Conservation (phyloP, 495 filamentous ascomycete species). For the Xylaria intraflava region DNA sequence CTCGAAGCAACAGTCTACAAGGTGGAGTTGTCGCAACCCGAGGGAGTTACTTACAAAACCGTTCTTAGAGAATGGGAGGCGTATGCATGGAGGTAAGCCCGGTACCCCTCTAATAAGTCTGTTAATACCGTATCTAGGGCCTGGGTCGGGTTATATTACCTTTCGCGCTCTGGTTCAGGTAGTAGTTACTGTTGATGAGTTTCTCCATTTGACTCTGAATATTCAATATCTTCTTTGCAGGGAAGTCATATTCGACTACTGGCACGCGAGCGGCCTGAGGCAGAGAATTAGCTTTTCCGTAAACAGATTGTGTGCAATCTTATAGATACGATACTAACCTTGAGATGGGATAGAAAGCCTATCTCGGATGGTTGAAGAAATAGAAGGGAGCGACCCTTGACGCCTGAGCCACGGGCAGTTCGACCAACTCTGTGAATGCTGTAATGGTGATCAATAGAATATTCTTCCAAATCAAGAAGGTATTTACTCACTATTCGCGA, state of each 20-base stretch:
- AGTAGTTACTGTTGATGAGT: constrained; percentile 90
- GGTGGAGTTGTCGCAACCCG: background rate
- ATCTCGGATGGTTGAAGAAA: constrained; percentile 91
- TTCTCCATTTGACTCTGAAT: constrained; percentile 95
- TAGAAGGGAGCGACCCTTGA: constrained; percentile 77
- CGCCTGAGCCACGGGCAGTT: constrained; percentile 79
- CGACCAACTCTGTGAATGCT: constrained; percentile 90
- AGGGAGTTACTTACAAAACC: constrained; percentile 52
- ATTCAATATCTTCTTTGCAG: constrained; percentile 82
- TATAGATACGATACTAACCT: constrained; percentile 28
- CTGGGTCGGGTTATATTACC: background rate
- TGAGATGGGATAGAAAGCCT: constrained; percentile 85
- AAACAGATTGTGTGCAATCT: background rate
- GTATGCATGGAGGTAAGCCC: constrained; percentile 89
- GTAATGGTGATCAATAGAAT: background rate
- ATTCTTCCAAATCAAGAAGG: background rate
- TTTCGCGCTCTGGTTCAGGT: constrained; percentile 77
- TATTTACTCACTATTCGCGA: constrained; percentile 57
- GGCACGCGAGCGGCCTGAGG: constrained; percentile 70
- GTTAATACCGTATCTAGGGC: background rate
- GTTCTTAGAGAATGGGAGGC: constrained; percentile 83
- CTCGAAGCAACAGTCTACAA: background rate
- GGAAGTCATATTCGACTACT: constrained; percentile 94
- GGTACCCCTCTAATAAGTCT: constrained; percentile 44
- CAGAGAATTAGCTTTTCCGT: background rate